phyloP scores from a whole-genome alignment of 2,329 filamentous ascomycete genomes.

The Ustilaginoidea virens region DNA sequence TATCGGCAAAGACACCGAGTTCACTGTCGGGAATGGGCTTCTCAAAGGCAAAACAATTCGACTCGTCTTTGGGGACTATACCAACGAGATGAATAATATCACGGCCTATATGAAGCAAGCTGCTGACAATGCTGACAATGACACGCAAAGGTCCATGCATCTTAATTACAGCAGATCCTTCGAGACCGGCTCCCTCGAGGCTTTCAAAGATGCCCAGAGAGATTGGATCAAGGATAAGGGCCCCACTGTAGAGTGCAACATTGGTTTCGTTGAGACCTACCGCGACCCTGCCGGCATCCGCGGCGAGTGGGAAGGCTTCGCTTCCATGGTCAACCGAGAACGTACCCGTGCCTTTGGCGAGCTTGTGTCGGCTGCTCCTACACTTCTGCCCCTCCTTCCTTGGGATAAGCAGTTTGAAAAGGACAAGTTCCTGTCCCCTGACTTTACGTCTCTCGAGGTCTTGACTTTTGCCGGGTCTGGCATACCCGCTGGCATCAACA shows the following conservation, averaged over 20 bases:
- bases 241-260: conserved; percentile 64
- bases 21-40: conserved; percentile 40
- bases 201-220: conserved; percentile 67
- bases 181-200: conserved; percentile 54
- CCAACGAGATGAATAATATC: conserved; percentile 55
- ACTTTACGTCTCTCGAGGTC: conserved; percentile 91
- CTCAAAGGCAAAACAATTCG: conserved; percentile 53
- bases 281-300: conserved; percentile 67
- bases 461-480: conserved; percentile 57
- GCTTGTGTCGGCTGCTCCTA: conserved; percentile 66
- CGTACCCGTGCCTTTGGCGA: conserved; percentile 77
- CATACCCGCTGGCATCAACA: conserved; percentile 54
- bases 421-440: conserved; percentile 85
- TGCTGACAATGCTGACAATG: conserved; percentile 53
- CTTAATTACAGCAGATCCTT: conserved; percentile 63
- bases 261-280: conserved; percentile 79
- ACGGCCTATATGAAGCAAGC: conserved; percentile 53
- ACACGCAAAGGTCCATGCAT: conserved; percentile 60
- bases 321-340: conserved; percentile 76
- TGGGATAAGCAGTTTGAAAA: conserved; percentile 89
- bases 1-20: conserved; percentile 48
- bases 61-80: conserved; percentile 61
- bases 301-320: conserved; percentile 77
- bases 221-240: conserved; percentile 74
- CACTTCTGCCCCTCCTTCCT: conserved; percentile 75